phyloP scores from a whole-genome alignment of 768 basidiomycete genomes.

The Rhodotorula kratochvilovae region DNA sequence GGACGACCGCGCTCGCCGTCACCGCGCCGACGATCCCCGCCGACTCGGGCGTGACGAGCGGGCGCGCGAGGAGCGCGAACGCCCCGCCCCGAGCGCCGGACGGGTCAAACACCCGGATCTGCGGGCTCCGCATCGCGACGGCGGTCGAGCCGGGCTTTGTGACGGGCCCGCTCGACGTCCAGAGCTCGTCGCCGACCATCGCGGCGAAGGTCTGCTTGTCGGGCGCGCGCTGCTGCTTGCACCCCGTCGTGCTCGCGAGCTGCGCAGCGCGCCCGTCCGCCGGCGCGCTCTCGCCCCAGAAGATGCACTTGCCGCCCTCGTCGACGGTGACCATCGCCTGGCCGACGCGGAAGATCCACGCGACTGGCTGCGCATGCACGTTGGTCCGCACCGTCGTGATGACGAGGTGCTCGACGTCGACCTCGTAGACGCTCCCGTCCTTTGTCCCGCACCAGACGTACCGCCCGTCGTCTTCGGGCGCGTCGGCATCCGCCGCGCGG shows the following conservation, averaged over 20 bases:
- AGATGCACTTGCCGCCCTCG: slow-evolving; percentile 73
- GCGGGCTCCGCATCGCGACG: slow-evolving; percentile 48
- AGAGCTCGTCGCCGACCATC: slow-evolving; percentile 69
- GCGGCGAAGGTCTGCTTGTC: slow-evolving; percentile 79
- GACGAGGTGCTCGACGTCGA: slow-evolving; percentile 64
- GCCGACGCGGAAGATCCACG: slow-evolving; percentile 68
- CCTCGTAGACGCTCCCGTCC: slow-evolving; percentile 78
- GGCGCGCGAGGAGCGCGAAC: slow-evolving; percentile 26
- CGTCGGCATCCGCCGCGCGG: slow-evolving; percentile 45
- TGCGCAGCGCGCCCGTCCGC: neutral
- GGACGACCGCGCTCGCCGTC: slow-evolving; percentile 70
- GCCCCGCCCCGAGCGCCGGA: slow-evolving; percentile 31
- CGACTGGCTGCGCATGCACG: slow-evolving; percentile 64
- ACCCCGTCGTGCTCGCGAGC: slow-evolving; percentile 18
- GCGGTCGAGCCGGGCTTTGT: slow-evolving; percentile 50
- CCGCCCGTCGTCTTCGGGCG: slow-evolving; percentile 53
- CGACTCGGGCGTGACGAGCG: slow-evolving; percentile 58
- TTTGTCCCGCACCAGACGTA: slow-evolving; percentile 83
- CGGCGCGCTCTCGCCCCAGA: slow-evolving; percentile 52
- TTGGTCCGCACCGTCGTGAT: slow-evolving; percentile 59
- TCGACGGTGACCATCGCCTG: slow-evolving; percentile 73
- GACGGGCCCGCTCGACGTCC: slow-evolving; percentile 61
- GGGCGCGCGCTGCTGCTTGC: slow-evolving; percentile 54
- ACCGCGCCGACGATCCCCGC: slow-evolving; percentile 74
- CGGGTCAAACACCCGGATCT: slow-evolving; percentile 70